Evolutionary conservation across 176 grass and related monocot species (phyloP).

Genomic region (Hordeum marinum): DNA sequence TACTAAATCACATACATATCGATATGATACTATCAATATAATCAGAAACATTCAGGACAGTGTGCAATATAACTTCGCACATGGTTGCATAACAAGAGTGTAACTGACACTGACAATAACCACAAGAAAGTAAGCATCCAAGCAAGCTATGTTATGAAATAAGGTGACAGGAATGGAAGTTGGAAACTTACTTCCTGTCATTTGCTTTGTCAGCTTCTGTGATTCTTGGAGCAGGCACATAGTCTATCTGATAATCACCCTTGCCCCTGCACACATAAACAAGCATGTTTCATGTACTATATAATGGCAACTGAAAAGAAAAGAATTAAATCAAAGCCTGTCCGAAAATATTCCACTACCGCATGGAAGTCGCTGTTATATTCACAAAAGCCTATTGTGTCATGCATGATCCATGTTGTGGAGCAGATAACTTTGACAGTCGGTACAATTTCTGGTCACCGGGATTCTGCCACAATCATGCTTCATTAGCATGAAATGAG

Average conservation of each 20-base stretch:
- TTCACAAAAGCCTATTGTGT: neutral
- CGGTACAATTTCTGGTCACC: neutral
- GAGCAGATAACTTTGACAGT: neutral
- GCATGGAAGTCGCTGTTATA: neutral
- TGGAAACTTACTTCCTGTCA: slow-evolving; percentile 65
- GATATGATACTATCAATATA: neutral
- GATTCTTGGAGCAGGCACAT: slow-evolving; percentile 77
- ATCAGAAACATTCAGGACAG: neutral
- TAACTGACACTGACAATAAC: neutral
- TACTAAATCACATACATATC: neutral
- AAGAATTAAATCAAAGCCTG: neutral
- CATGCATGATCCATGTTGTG: neutral
- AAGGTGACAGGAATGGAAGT: neutral
- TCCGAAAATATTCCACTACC: neutral
- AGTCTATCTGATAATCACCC: slow-evolving; percentile 91
- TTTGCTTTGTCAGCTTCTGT: slow-evolving; percentile 97
- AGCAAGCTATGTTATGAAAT: slow-evolving; percentile 3
- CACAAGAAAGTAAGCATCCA: neutral
- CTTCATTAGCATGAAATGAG: neutral
- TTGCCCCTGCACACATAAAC: slow-evolving; percentile 56
- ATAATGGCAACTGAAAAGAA: neutral
- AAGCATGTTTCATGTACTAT: neutral
- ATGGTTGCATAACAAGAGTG: neutral
- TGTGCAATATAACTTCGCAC: neutral
- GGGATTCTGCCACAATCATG: neutral